Evolutionary conservation across 495 filamentous ascomycete genomes (phyloP), one percentile per base, ranked within the genome.

Genomic region (Parathielavia appendiculata): DNA sequence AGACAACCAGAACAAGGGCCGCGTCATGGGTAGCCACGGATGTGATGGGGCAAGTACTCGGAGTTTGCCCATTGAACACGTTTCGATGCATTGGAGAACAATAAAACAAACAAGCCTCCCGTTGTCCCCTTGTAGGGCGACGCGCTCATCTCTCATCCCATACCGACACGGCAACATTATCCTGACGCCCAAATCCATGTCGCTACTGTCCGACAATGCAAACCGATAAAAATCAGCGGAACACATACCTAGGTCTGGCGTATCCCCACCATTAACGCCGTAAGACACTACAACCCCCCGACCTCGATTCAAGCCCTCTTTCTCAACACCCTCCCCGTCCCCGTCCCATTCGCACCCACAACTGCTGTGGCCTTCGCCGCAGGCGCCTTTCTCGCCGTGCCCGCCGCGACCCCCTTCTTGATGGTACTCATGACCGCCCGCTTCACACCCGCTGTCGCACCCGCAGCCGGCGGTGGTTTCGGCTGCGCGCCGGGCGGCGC

Each of bases 241-340:
- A 12, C 40, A 43, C 17, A 7, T 16, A 43, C 13, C 40, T 16
- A 43, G 14, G 1, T 16, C 16, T 4, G 8, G 34, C 32, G 14
- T 32, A 32, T 2, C 30, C 13, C 10, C 1, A 47, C 4, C 26
- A 47, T 13, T 10, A 44, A 47, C 44, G 10, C 20, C 44, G 4
- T 22, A 1, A 10, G 2, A 11, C 13, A 38, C 13, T 16, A 2
- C 26, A 1, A 38, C 35, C 35, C 35, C 8, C 8, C 3, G 32
- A 32, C 20, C 26, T 12, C 13, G n/a, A 48, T 17, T 48, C 46
- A 81, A 26, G 61, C 70, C 58, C 79, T 71, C 68, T 81, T 83
- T 56, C 80, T 71, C 49, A 83, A 60, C 13, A 76, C 75, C 60
- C 80, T 76, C 13, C 73, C 71, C 5, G 67, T 65, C 14, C 64